phyloP scores from a whole-genome alignment of 805 yeast species.

The Alloascoidea hylecoeti region DNA sequence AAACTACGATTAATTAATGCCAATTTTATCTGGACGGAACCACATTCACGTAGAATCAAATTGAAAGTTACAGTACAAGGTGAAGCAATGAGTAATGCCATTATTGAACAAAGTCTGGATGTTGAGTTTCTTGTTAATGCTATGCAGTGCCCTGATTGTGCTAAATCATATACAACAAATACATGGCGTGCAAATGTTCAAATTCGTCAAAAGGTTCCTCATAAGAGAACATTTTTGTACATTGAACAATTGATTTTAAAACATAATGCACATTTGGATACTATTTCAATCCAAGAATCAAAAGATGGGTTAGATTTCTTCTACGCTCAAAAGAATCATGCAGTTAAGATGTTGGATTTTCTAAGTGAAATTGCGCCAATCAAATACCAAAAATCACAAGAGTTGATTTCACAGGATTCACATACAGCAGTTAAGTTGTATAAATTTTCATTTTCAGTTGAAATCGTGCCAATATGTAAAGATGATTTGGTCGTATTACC shows the following conservation, averaged over 20 bases:
- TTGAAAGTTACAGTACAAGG: constrained; percentile 92
- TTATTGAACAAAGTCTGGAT: constrained; percentile 87
- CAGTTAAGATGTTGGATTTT: constrained; percentile 88
- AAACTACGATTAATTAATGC: constrained; percentile 88
- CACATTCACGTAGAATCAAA: constrained; percentile 91
- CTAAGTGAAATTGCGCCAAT: constrained; percentile 75
- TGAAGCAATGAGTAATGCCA: constrained; percentile 85
- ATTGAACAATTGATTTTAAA: constrained; percentile 89
- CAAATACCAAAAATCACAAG: constrained; percentile 73
- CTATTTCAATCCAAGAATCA: constrained; percentile 84
- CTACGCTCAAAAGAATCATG: constrained; percentile 80
- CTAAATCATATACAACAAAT: constrained; percentile 88
- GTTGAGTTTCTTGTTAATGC: constrained; percentile 90
- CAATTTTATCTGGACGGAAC: constrained; percentile 96
- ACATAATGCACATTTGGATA: constrained; percentile 87
- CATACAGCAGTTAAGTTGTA: constrained; percentile 82
- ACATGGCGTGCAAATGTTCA: constrained; percentile 98
- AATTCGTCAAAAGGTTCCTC: constrained; percentile 93
- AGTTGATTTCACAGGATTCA: constrained; percentile 81
- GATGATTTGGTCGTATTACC: constrained; percentile 93
- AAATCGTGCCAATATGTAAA: constrained; percentile 91
- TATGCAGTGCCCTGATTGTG: constrained; percentile 98
- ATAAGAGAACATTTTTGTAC: constrained; percentile 90
- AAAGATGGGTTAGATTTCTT: constrained; percentile 93
- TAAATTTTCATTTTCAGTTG: constrained; percentile 87